A percentile compares a stretch with the other conserved stretches of the same genome.
Conservation (phyloP, 208 protist genomes). For the Balamuthia mandrillaris region DNA sequence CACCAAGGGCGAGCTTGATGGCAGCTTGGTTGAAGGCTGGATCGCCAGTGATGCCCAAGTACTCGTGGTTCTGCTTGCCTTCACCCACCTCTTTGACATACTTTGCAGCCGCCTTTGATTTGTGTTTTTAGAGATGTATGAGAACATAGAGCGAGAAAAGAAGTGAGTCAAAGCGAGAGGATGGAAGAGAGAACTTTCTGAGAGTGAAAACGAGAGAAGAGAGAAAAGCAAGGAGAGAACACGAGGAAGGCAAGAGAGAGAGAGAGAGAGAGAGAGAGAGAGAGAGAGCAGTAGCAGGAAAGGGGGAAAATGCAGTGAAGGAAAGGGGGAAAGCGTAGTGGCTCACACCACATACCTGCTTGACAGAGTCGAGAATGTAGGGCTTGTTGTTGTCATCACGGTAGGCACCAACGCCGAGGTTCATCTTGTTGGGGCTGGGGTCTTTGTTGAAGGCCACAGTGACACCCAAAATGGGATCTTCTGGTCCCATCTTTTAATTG, state of each 20-base stretch:
- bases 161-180: no score
- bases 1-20: slow-evolving; percentile 83
- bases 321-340: neutral
- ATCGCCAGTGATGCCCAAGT: slow-evolving; percentile 89
- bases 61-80: slow-evolving; percentile 91
- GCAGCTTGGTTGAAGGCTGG: slow-evolving; percentile 78
- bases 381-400: slow-evolving; percentile 87
- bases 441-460: slow-evolving; percentile 72
- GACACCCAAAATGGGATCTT: slow-evolving; percentile 78
- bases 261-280: neutral
- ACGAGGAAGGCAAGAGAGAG: neutral
- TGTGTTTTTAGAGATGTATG: no score
- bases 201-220: neutral
- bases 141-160: no score
- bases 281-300: neutral
- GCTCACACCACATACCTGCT: slow-evolving; percentile 67
- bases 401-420: slow-evolving; percentile 97
- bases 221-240: neutral
- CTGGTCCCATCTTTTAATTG: slow-evolving; percentile 40
- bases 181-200: neutral
- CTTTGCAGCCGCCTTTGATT: neutral
- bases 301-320: neutral
- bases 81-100: neutral
- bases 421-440: slow-evolving; percentile 84
- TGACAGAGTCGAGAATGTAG: slow-evolving; percentile 84